Conservation (phyloP, 2,329 filamentous ascomycete genomes). For the Diaporthe caulivora region DNA sequence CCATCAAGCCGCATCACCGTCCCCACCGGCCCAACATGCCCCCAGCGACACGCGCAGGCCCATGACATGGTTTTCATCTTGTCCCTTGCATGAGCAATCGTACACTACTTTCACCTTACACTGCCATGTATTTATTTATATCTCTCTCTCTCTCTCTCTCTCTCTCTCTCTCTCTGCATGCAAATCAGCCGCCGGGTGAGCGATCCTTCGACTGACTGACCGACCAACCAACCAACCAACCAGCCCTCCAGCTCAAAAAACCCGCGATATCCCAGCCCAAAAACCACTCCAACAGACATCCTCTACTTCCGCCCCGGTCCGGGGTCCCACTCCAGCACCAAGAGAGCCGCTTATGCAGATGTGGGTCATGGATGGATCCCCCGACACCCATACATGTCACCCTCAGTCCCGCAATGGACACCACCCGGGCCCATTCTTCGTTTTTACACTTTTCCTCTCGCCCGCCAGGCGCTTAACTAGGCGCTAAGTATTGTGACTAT, state of each 20-base stretch:
- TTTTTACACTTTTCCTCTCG: slow-evolving; percentile 29
- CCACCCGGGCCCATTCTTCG: not conserved
- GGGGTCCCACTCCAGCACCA: slow-evolving; percentile 17
- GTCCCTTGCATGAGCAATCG: not conserved
- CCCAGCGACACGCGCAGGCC: slow-evolving; percentile 23
- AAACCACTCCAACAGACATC: not conserved
- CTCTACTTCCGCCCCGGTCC: not conserved
- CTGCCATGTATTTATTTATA: too few species aligned
- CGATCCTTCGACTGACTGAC: not conserved
- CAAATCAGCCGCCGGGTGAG: slow-evolving; percentile 3
- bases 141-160: not conserved
- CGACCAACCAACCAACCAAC: not conserved
- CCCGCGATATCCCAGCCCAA: not conserved
- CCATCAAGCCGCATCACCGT: not conserved
- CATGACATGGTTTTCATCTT: not conserved
- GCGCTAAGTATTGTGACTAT: not conserved
- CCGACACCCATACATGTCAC: slow-evolving; percentile 4
- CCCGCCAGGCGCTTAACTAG: slow-evolving; percentile 2
- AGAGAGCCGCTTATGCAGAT: slow-evolving; percentile 20
- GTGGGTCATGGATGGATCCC: slow-evolving; percentile 11
- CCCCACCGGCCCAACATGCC: not conserved
- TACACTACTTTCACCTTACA: not conserved
- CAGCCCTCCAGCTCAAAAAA: not conserved
- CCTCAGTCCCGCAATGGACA: slow-evolving; percentile 7
- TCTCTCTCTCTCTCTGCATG: not conserved